Conservation (phyloP, 2,329 filamentous ascomycete species). For the Arthrobotrys musiformis region DNA sequence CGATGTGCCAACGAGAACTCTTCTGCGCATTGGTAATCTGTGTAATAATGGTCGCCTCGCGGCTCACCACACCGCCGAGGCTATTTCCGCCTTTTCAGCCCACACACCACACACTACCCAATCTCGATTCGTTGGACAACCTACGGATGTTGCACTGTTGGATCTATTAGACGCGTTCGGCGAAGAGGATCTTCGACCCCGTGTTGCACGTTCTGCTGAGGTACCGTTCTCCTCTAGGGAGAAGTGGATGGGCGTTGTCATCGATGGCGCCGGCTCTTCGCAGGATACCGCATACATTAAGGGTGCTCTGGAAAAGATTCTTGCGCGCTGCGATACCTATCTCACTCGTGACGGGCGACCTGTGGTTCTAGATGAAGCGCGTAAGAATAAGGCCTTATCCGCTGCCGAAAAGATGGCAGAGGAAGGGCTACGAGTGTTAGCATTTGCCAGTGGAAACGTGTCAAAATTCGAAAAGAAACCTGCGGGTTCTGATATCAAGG, state of each 20-base stretch:
- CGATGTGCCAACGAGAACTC: slow-evolving; percentile 78
- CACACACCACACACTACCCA: slow-evolving; percentile 72
- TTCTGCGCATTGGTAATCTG: slow-evolving; percentile 92
- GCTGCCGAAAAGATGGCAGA: slow-evolving; percentile 88
- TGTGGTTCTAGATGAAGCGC: slow-evolving; percentile 80
- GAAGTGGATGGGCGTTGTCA: slow-evolving; percentile 95
- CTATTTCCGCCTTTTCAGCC: slow-evolving; percentile 77
- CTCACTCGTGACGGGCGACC: slow-evolving; percentile 86
- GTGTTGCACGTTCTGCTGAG: slow-evolving; percentile 85
- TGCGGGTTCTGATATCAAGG: slow-evolving; percentile 71
- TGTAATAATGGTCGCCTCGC: slow-evolving; percentile 92
- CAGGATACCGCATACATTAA: slow-evolving; percentile 94
- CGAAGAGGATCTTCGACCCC: slow-evolving; percentile 83
- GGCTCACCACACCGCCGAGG: slow-evolving; percentile 75
- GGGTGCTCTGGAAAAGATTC: slow-evolving; percentile 86
- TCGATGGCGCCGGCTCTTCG: slow-evolving; percentile 69
- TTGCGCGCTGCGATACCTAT: slow-evolving; percentile 90
- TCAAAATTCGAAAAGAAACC: slow-evolving; percentile 61
- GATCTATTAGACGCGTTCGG: slow-evolving; percentile 90
- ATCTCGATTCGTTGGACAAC: slow-evolving; percentile 95
- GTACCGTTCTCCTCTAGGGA: slow-evolving; percentile 96
- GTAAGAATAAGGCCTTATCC: slow-evolving; percentile 77
- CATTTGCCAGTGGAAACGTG: slow-evolving; percentile 85
- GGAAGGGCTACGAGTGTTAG: slow-evolving; percentile 88
- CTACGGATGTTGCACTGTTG: slow-evolving; percentile 96